These are phyloP conservation scores for Sutorius eximius DNA, from an alignment of 1,284 basidiomycete genomes.

Conservation along the genomic window DNA sequence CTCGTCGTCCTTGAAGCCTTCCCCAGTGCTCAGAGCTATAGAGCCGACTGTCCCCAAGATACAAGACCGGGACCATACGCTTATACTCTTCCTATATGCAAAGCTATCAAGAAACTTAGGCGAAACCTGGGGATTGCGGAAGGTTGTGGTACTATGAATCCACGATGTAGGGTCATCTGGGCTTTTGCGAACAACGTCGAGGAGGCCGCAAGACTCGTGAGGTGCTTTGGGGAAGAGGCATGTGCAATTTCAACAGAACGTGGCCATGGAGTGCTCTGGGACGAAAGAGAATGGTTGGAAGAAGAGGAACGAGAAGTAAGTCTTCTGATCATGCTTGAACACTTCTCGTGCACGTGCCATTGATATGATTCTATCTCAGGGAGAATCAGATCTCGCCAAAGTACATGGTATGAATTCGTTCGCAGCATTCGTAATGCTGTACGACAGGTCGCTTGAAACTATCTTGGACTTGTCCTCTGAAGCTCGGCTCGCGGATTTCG, in stretches of 20 bases:
- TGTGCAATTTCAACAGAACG: slow-evolving; percentile 43
- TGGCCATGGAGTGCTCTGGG: slow-evolving; percentile 50
- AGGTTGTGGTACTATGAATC: slow-evolving; percentile 50
- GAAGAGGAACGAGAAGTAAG: slow-evolving; percentile 54
- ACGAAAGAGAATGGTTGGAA: slow-evolving; percentile 57
- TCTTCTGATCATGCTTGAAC: slow-evolving; percentile 12
- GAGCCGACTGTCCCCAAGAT: slow-evolving; percentile 16
- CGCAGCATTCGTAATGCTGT: slow-evolving; percentile 60
- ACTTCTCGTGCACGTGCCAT: slow-evolving; percentile 11
- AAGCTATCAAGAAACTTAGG: slow-evolving; percentile 62
- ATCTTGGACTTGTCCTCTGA: slow-evolving; percentile 54
- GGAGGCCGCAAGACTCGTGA: slow-evolving; percentile 53
- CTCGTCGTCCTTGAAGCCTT: slow-evolving; percentile 68
- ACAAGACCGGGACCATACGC: slow-evolving; percentile 31
- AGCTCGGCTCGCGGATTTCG: slow-evolving; percentile 48
- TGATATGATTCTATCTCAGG: slow-evolving; percentile 37
- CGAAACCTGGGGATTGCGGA: slow-evolving; percentile 60
- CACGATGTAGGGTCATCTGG: slow-evolving; percentile 43
- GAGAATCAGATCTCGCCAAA: slow-evolving; percentile 52
- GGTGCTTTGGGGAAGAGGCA: slow-evolving; percentile 58
- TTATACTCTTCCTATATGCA: slow-evolving; percentile 64
- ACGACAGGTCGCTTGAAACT: slow-evolving; percentile 51
- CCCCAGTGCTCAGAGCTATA: slow-evolving; percentile 42
- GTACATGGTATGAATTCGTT: slow-evolving; percentile 66
- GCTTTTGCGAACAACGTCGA: slow-evolving; percentile 61